Evolutionary conservation across 257 asterid species (phyloP), one percentile per base, ranked within the genome.

Genomic region (Solanum microdontum): DNA sequence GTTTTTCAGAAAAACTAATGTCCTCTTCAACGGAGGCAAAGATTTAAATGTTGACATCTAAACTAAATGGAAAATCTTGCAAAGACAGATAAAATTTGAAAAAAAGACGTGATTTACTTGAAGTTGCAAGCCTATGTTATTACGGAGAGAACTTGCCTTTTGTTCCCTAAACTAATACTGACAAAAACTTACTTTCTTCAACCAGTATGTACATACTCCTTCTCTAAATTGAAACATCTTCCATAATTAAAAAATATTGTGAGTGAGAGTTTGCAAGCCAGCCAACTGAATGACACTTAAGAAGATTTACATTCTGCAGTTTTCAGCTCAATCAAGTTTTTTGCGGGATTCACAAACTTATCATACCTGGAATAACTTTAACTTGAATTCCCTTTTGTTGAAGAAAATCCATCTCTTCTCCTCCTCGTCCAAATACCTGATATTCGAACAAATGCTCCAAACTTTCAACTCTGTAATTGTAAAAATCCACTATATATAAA

Each of bases 341-440:
- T 79, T 26, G 23, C 3, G 6, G 74, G 26, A 80, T 80, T 80
- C 84, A 80, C 84, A 45, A 80, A 80, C 39, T 80, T 70, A 75
- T 74, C 86, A 55, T 94, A 94, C 99, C 99, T 87, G 98, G 98
- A 87, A 97, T 91, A 76, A 97, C 98, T 92, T 97, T 94, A 87
- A 97, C 98, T 33, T 89, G 92, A 84, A 97, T 94, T 87, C 99
- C 98, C 89, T 94, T 96, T 77, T 92, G 94, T 87, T 93, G 98
- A 82, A 97, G 95, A 90, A 94, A 97, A 90, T 97, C 99, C 99
- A 97, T 95, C 93, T 97, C 98, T 90, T 97, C 98, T 87, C 99
- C 99, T 73, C 99, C 99, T 92, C 99, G 88, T 86, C 98, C 98
- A 90, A 97, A 96, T 58, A 97, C 98, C 99, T 97, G 89, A 87